Conservation (phyloP, 352 stramenopile species). For the Lagenidium giganteum region DNA sequence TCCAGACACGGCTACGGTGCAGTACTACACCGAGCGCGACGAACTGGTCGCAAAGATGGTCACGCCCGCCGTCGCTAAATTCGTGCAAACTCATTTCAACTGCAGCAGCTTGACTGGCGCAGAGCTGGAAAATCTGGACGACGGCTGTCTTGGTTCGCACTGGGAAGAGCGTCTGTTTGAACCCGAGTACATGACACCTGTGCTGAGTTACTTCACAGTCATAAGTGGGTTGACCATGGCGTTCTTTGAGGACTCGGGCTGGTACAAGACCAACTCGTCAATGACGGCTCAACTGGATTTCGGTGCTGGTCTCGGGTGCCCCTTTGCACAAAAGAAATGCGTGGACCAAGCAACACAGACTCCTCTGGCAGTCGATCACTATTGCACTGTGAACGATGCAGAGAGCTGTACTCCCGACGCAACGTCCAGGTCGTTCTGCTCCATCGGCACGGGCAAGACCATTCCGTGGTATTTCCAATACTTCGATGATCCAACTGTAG, state of each 20-base stretch:
- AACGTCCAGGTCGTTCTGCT: conserved; percentile 60
- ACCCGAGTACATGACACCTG: conserved; percentile 74
- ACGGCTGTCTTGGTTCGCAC: conserved; percentile 69
- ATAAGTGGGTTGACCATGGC: conserved; percentile 70
- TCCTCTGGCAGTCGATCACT: conserved; percentile 48
- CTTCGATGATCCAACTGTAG: conserved; percentile 41
- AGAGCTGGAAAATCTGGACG: conserved; percentile 76
- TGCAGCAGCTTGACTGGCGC: conserved; percentile 50
- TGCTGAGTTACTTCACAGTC: conserved; percentile 71
- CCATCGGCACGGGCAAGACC: conserved; percentile 27
- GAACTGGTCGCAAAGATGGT: conserved; percentile 63
- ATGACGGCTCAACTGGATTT: conserved; percentile 57
- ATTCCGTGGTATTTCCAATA: conserved; percentile 62
- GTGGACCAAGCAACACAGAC: conserved; percentile 42
- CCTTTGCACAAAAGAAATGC: conserved; percentile 63
- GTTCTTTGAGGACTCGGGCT: conserved; percentile 82
- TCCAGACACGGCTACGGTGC: conserved; percentile 32
- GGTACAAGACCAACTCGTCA: conserved; percentile 62
- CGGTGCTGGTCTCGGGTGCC: conserved; percentile 56
- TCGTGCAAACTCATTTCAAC: conserved; percentile 62
- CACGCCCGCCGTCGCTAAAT: conserved; percentile 51
- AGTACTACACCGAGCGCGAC: conserved; percentile 48
- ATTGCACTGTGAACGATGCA: conserved; percentile 40
- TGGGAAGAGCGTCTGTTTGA: conserved; percentile 85
- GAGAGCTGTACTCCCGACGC: conserved; percentile 78